phyloP scores from a whole-genome alignment of 2,329 filamentous ascomycete genomes.

The Sordariomycetes sp. region DNA sequence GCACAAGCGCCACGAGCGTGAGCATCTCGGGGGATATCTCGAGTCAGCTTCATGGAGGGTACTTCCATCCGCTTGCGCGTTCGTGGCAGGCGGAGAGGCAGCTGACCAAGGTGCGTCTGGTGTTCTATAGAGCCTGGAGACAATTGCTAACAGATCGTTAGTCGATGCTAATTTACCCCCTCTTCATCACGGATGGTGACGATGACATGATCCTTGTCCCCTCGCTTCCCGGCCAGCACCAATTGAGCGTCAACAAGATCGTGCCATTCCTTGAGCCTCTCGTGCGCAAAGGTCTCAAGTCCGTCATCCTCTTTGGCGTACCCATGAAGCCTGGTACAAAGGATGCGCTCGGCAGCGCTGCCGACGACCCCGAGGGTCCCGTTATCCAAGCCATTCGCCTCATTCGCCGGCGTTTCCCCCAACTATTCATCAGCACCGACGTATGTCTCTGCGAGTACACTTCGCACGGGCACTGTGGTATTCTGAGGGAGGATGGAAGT shows the following conservation, averaged over 20 bases:
- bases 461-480: constrained; percentile 94
- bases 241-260: constrained; percentile 79
- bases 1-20: constrained; percentile 58
- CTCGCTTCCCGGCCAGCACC: constrained; percentile 83
- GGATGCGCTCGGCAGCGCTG: constrained; percentile 82
- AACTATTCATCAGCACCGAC: constrained; percentile 84
- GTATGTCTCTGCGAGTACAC: constrained; percentile 99
- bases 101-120: constrained; percentile 62
- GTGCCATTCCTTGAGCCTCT: constrained; percentile 79
- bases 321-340: constrained; percentile 74
- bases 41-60: constrained; percentile 75
- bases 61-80: constrained; percentile 69
- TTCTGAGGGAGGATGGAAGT: constrained; percentile 83
- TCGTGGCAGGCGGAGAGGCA: constrained; percentile 80
- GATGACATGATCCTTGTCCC: constrained; percentile 88
- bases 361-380: constrained; percentile 87
- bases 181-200: constrained; percentile 91
- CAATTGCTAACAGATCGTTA: constrained; percentile 23
- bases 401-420: constrained; percentile 75
- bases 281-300: constrained; percentile 79
- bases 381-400: constrained; percentile 83
- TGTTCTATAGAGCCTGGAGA: neutral
- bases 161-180: constrained; percentile 97
- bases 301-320: constrained; percentile 93
- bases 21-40: constrained; percentile 69